Evolutionary conservation across 2,329 filamentous ascomycete species (phyloP).

Genomic region (Paraconiothyrium brasiliense): DNA sequence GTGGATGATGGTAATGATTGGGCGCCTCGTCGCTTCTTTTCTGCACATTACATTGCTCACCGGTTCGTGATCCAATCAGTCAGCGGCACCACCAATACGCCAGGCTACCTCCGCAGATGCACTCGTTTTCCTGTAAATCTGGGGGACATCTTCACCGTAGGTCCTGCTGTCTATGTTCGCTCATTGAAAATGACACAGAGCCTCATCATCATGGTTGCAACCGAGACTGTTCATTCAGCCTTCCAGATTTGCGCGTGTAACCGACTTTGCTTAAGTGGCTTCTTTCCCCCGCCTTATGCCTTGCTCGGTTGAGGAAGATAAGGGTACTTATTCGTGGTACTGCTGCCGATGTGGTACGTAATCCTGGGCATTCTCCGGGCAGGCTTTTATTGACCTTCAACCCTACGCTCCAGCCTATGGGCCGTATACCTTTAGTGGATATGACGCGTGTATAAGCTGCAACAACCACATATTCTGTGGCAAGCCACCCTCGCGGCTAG

Average conservation of each 20-base stretch:
- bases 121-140: conserved; percentile 13
- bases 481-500: background rate
- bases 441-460: background rate
- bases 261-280: conserved; percentile 1
- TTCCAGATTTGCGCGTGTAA: conserved; percentile 4
- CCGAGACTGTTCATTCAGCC: conserved; percentile 11
- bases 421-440: background rate
- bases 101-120: conserved; percentile 7
- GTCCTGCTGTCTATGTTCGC: background rate
- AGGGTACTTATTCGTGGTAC: conserved; percentile 10
- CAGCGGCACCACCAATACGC: background rate
- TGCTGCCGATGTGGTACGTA: conserved; percentile 16
- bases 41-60: conserved; percentile 12
- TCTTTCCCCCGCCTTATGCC: conserved; percentile 12
- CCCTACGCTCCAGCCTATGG: background rate
- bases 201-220: conserved; percentile 11
- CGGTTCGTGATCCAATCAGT: conserved; percentile 12
- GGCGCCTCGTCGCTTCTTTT: conserved; percentile 6
- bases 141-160: conserved; percentile 4
- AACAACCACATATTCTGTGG: background rate
- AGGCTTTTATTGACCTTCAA: background rate
- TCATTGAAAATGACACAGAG: conserved; percentile 14
- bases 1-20: conserved; percentile 11
- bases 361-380: background rate
- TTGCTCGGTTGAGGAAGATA: conserved; percentile 1